Base-by-base conservation (phyloP, 306 rosid species). In the Fragaria iinumae region DNA sequence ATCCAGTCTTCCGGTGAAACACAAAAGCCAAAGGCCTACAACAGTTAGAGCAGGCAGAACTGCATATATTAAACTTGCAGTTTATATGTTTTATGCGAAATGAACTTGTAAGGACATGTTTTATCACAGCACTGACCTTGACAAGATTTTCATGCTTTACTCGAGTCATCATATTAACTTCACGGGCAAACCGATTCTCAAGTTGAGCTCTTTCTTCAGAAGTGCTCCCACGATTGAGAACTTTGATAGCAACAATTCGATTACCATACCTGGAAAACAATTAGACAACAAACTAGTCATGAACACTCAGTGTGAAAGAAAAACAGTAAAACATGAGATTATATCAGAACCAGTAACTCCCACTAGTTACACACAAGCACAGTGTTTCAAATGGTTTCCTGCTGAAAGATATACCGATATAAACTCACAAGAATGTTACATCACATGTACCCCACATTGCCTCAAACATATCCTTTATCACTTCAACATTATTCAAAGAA, bases 111-210 rank as follows among this genome's bases (percentile, higher is more conserved):
- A 63, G 39, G n/a, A 53, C 29, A 34, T 27, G 47, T 32, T 65
- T 39, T 50, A 52, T 29, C 53, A 74, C 71, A 36, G n/a, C 78
- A 82, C 83, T 85, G 66, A 90, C 99, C 92, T 89, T 89, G 72
- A 95, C 99, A 77, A 95, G 97, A 82, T 95, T 92, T 39, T 87
- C 93, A 57, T 95, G 99, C 84, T 89, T 96, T 41, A 95, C 99
- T 62, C 97, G 89, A 25, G 99, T 90, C 96, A 92, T 95, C 99
- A 95, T 92, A 69, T 74, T 91, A 74, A 95, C 99, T 89, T 95
- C 99, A 77, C 97, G 89, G 9, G 89, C 91, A 80, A 95, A 95
- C 34, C 97, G 99, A 86, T 85, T 73, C 84, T 95, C 97, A 71
- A 95, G 97, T 6, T 92, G 48, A 67, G 92, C 86, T 83, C 90